Base-by-base conservation (phyloP, 1,284 basidiomycete genomes). In the Boletellus dicymbophilus region DNA sequence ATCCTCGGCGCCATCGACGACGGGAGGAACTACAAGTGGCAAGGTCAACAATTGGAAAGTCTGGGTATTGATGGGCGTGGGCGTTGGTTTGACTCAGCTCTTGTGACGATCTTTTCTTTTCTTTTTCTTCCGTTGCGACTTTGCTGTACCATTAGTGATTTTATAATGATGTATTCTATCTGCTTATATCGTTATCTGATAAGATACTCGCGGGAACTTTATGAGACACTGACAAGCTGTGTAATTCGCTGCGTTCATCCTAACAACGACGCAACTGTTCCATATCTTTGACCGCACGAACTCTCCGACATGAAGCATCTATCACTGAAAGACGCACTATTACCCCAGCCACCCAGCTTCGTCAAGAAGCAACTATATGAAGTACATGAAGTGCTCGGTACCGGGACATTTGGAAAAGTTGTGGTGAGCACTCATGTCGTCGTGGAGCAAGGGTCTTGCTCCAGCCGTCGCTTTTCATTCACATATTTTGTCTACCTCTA, bases 321-420 rank as follows among this genome's bases (percentile, higher is more conserved):
- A 22, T 73, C 73, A 7, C 54, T 76, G 39, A 69, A 70, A 50
- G 76, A 78, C 48, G 62, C 69, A 6, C 61, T 95, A 38, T 77
- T 94, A 11, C 81, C 86, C 0, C 92, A 95, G 63, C 93, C 93
- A 2, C 77, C 88, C 0, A 91, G 88, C 49, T 94, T 91, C 65
- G 72, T 71, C 60, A 94, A 94, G 78, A 95, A 94, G 76, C 89
- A 86, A 65, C 72, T 81, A 21, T 92, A 91, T 60, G 83, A 87
- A 54, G 73, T 89, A 2, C 84, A 88, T 48, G 78, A 86, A 31
- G 76, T 85, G 15, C 73, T 95, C 3, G 93, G 93, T 6, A 78
- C 78, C 37, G 93, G 93, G 4, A 85, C 89, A 0, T 95, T 95
- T 69, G 93, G 93, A 33, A 90, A 91, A 67, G 93, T 95, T 44